Evolutionary conservation across 164 flowering plant species (phyloP).

Genomic region (Vitis rupestris): DNA sequence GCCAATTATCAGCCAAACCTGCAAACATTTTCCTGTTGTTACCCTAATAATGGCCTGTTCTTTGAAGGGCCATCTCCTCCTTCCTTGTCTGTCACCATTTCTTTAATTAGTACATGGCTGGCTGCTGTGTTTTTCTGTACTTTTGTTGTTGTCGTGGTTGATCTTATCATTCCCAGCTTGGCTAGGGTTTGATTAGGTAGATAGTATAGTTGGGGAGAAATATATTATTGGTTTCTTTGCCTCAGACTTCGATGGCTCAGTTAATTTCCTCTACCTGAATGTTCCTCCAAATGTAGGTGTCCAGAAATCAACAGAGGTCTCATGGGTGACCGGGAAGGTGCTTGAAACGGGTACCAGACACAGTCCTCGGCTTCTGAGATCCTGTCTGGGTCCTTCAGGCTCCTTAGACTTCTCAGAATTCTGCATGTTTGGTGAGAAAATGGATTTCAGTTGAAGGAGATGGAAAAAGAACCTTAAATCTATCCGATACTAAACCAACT

Average conservation of each 20-base stretch:
- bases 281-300: slow-evolving; percentile 75
- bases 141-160: not conserved
- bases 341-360: slow-evolving; percentile 75
- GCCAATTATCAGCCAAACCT: slow-evolving; percentile 36
- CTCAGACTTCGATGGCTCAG: not conserved
- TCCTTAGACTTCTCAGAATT: slow-evolving; percentile 45
- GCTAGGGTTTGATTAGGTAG: slow-evolving; percentile 25
- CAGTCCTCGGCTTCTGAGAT: slow-evolving; percentile 67
- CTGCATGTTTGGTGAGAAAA: slow-evolving; percentile 21
- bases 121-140: slow-evolving; percentile 6
- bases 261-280: slow-evolving; percentile 39
- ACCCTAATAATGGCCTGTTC: slow-evolving; percentile 34
- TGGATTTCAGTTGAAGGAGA: not conserved
- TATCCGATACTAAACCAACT: not conserved
- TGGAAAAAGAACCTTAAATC: not conserved
- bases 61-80: slow-evolving; percentile 18
- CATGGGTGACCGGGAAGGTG: slow-evolving; percentile 62
- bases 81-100: not conserved
- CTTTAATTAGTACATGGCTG: not conserved
- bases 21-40: slow-evolving; percentile 48
- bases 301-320: slow-evolving; percentile 66
- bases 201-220: not conserved
- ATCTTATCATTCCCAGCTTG: slow-evolving; percentile 35
- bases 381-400: slow-evolving; percentile 47
- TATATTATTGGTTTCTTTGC: not conserved